Evolutionary conservation across 208 protist genomes (phyloP), one percentile per base, ranked within the genome.

Genomic region (Herpetomonas tarakana): DNA sequence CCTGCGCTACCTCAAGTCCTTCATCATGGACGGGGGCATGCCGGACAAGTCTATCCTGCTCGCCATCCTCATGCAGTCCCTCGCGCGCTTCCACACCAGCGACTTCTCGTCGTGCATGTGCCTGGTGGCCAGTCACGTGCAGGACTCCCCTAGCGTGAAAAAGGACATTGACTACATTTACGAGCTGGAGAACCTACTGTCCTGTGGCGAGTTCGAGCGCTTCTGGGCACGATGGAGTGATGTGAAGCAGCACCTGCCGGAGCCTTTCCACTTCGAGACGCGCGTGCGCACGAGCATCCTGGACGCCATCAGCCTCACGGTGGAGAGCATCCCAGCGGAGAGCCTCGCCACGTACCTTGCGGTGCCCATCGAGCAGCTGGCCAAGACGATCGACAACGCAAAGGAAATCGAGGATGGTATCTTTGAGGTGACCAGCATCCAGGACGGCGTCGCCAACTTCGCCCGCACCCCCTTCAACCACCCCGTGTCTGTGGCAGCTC

Each of bases 81-180:
- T 94, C 39, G 82, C 88, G 6, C 88, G 85, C 60, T 94, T 94
- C 62, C 79, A 86, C 69, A 83, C 76, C 26, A 88, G 80, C 60
- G 88, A 92, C 65, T 94, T 94, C 68, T 87, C 78, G 2, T 82
- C 85, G 21, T 92, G 82, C 68, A 88, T 94, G 71, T 94, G 83
- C 46, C 85, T 94, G 45, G 81, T 94, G 27, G 69, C 79, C 29
- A 78, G 76, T 54, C 78, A 92, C 63, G 83, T 91, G 59, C 88
- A 94, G 75, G 83, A 91, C 58, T 76, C 79, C 9, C 28, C 72
- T 25, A 81, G 68, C 55, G 79, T 92, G 39, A 80, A 88, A 69
- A 86, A 89, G 71, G 85, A 92, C 61, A 59, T 94, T 1, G 74
- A 73, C 55, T 75, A 74, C 60, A 89, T 94, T 55, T 94, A 94